These are phyloP conservation scores for Lentinus tigrinus DNA, from an alignment of 768 basidiomycete species.

Conservation along the genomic window DNA sequence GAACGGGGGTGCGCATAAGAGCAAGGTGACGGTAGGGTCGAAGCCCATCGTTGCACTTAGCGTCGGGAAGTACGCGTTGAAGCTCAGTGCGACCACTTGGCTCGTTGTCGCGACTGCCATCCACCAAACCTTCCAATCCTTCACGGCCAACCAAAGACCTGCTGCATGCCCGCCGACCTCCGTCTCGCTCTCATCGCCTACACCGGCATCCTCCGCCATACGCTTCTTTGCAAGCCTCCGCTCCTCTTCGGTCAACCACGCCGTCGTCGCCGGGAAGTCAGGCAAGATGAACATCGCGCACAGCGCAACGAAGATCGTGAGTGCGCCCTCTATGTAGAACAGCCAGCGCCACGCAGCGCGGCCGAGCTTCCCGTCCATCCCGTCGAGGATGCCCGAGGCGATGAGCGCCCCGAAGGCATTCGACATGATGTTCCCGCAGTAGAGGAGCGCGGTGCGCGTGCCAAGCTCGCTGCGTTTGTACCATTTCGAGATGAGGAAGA, in stretches of 20 bases:
- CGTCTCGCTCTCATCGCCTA: constrained; percentile 49
- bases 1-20: constrained; percentile 81
- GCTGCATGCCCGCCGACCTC: constrained; percentile 34
- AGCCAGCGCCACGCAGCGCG: constrained; percentile 71
- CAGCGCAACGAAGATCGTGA: constrained; percentile 55
- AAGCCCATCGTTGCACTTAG: constrained; percentile 72
- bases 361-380: constrained; percentile 69
- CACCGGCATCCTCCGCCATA: constrained; percentile 64
- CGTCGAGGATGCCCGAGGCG: constrained; percentile 71
- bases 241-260: constrained; percentile 61
- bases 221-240: constrained; percentile 53
- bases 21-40: constrained; percentile 56
- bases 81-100: constrained; percentile 58
- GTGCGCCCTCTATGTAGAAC: constrained; percentile 65
- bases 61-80: constrained; percentile 82
- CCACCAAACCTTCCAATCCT: constrained; percentile 86
- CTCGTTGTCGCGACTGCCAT: constrained; percentile 63
- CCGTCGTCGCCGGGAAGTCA: constrained; percentile 63
- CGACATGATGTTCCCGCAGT: constrained; percentile 72
- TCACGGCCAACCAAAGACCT: constrained; percentile 61
- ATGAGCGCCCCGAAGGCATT: constrained; percentile 83
- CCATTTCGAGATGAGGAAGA: constrained; percentile 67
- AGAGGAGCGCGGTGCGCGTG: constrained; percentile 62
- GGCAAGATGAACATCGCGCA: constrained; percentile 65
- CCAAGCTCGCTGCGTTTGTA: constrained; percentile 74